Evolutionary conservation across 768 basidiomycete species (phyloP), one percentile per base, ranked within the genome.

Genomic region (Butyriboletus loyo): DNA sequence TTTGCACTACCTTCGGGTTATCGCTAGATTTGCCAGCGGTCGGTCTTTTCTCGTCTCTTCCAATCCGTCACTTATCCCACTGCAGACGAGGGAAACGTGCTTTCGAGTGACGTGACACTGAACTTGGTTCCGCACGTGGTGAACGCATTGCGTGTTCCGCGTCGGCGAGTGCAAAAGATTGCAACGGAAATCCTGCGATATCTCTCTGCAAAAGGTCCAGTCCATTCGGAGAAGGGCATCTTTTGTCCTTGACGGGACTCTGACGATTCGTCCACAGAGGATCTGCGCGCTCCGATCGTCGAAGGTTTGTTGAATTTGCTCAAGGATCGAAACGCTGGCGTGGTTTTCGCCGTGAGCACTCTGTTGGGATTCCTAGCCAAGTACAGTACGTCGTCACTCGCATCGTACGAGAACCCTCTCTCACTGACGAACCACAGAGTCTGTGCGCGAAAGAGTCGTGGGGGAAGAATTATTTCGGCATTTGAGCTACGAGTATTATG

Each of bases 21-120:
- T 68, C 19, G 53, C 58, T 42, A 32, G 51, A 52, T 55, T 60
- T 9, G n/a, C n/a, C n/a, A n/a, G n/a, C n/a, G 62, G 66, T 67
- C 7, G 14, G 59, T n/a, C 13, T 11, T 37, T 22, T 34, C 17
- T 31, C 6, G 22, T 32, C 30, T 35, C 17, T 19, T 15, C 17
- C 3, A 5, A 7, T 25, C 34, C 17, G 5, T 11, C 19, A 4
- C 38, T 50, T 4, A 53, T 11, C 1, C 3, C 8, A 8, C 1
- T 27, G 11, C 14, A 64, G 65, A 62, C 0, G 37, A 57, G 6
- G 37, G 22, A 30, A 50, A 9, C 13, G 46, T 36, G 7, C 31
- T 58, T 13, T 24, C 48, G 7, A 48, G 4, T 25, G 9, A 4
- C 13, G 64, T 58, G 17, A 42, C 22, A 9, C 11, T 19, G 17